Evolutionary conservation across 2,329 filamentous ascomycete genomes (phyloP).

Genomic region (Daldinia sp.): DNA sequence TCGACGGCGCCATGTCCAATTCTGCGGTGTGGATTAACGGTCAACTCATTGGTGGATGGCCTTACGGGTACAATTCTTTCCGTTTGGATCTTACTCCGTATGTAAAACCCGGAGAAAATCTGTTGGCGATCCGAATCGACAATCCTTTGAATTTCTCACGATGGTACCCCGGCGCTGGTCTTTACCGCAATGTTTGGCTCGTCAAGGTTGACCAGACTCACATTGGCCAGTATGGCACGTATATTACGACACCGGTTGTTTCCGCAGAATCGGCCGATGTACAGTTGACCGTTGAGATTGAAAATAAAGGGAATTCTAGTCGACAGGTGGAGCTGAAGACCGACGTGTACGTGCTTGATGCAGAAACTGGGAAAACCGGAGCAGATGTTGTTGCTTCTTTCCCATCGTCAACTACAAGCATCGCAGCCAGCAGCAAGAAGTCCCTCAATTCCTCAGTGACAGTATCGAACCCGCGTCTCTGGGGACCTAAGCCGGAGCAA

Average conservation of each 20-base stretch:
- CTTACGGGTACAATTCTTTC: constrained; percentile 55
- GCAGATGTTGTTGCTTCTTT: constrained; percentile 54
- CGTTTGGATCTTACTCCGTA: constrained; percentile 39
- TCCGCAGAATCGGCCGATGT: constrained; percentile 60
- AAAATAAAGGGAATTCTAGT: constrained; percentile 56
- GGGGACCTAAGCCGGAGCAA: constrained; percentile 61
- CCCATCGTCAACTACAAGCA: constrained; percentile 42
- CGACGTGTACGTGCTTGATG: constrained; percentile 56
- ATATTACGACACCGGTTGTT: constrained; percentile 60
- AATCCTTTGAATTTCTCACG: constrained; percentile 62
- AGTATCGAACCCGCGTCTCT: constrained; percentile 58
- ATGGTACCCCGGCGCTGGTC: constrained; percentile 67
- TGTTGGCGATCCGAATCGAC: constrained; percentile 64
- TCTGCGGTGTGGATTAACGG: constrained; percentile 56
- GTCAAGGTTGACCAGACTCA: constrained; percentile 61
- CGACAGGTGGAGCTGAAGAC: constrained; percentile 56
- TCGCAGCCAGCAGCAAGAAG: constrained; percentile 52
- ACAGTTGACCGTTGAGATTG: constrained; percentile 59
- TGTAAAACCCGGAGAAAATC: constrained; percentile 50
- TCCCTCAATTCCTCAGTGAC: constrained; percentile 53
- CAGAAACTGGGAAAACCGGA: constrained; percentile 47
- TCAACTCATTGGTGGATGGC: constrained; percentile 56
- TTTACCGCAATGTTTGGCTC: constrained; percentile 68
- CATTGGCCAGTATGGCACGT: constrained; percentile 64
- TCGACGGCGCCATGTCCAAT: constrained; percentile 51